A percentile compares a stretch with the other conserved stretches of the same genome.
These are phyloP conservation scores for Barnettozyma sucrosica DNA, from an alignment of 805 yeast species.

Conservation along the genomic window DNA sequence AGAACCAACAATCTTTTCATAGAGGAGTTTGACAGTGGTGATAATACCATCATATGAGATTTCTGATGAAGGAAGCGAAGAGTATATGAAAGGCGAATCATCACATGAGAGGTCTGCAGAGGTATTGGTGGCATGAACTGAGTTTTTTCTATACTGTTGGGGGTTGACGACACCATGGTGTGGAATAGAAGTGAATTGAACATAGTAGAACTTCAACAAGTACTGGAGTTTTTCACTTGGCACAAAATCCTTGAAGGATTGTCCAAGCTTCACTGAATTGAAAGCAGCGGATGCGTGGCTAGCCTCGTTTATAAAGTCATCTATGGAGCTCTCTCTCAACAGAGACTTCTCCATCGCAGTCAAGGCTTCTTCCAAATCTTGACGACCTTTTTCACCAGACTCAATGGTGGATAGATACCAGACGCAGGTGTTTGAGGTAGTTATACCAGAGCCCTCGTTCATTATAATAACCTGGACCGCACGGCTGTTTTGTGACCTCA, in stretches of 20 bases:
- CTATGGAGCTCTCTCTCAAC: slow-evolving; percentile 65
- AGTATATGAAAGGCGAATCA: slow-evolving; percentile 31
- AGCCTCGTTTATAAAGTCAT: slow-evolving; percentile 35
- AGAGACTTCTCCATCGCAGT: slow-evolving; percentile 74
- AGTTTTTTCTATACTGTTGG: slow-evolving; percentile 32
- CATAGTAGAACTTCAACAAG: slow-evolving; percentile 54
- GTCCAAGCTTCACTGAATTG: slow-evolving; percentile 80
- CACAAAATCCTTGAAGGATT: slow-evolving; percentile 76
- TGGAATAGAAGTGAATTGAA: slow-evolving; percentile 51
- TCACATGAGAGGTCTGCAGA: not conserved
- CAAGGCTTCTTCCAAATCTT: slow-evolving; percentile 76
- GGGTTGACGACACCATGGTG: slow-evolving; percentile 48
- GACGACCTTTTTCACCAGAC: slow-evolving; percentile 60
- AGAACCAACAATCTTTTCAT: slow-evolving; percentile 78
- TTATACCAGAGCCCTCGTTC: slow-evolving; percentile 83
- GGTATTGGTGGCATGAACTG: slow-evolving; percentile 24
- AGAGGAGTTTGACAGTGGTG: slow-evolving; percentile 71
- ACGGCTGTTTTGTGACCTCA: slow-evolving; percentile 53
- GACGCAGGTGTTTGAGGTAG: slow-evolving; percentile 79
- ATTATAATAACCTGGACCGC: slow-evolving; percentile 85
- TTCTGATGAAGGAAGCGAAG: slow-evolving; percentile 75
- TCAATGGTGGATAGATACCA: slow-evolving; percentile 88
- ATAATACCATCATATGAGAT: slow-evolving; percentile 88
- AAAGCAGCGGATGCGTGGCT: slow-evolving; percentile 30
- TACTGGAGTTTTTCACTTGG: slow-evolving; percentile 68